A percentile compares a stretch with the other conserved stretches of the same genome.
Evolutionary conservation across 805 yeast genomes (phyloP).

Genomic region (Barnettozyma californica): DNA sequence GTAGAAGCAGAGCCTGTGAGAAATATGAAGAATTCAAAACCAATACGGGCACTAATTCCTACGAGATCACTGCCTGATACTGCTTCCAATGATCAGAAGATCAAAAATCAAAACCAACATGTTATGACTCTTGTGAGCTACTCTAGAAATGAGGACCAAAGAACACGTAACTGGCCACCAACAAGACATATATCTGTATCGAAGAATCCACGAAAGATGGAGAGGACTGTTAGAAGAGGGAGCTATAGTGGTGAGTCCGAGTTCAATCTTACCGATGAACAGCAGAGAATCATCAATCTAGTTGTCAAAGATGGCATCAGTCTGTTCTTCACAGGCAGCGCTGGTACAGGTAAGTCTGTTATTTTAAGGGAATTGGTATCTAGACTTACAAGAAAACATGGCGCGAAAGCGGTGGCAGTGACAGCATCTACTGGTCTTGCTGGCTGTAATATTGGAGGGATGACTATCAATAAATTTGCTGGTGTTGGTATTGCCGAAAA

Average conservation of each 20-base stretch:
- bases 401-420: conserved; percentile 57
- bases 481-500: conserved; percentile 75
- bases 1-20: conserved; percentile 1
- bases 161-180: not conserved
- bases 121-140: not conserved
- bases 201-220: conserved; percentile 13
- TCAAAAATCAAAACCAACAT: not conserved
- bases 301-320: conserved; percentile 47
- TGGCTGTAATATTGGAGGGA: conserved; percentile 90
- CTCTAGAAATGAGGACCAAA: not conserved
- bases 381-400: conserved; percentile 40
- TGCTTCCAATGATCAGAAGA: not conserved
- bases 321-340: conserved; percentile 76
- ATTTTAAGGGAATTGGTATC: conserved; percentile 59
- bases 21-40: conserved; percentile 14
- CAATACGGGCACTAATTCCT: conserved; percentile 8
- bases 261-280: conserved; percentile 39
- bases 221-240: not conserved
- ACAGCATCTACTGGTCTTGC: conserved; percentile 97
- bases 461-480: conserved; percentile 78
- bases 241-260: conserved; percentile 1
- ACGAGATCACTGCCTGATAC: not conserved
- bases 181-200: not conserved
- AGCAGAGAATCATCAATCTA: conserved; percentile 43
- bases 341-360: conserved; percentile 85